Evolutionary conservation across 73 alveolate genomes (phyloP).

Genomic region (Loxodes magnus): DNA sequence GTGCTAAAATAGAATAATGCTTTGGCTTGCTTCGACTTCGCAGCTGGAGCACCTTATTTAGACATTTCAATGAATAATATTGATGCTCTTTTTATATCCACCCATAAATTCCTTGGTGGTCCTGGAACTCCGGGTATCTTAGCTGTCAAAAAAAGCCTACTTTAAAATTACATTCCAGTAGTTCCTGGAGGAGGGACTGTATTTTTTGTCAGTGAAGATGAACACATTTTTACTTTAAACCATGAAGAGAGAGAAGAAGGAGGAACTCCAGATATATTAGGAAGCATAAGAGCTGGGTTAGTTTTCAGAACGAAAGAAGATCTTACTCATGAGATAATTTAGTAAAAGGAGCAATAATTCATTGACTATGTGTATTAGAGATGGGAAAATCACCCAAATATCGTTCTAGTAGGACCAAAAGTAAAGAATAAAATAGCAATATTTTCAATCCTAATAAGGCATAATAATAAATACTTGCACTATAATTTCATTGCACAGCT

Average conservation of each 20-base stretch:
- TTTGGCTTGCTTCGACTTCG: constrained; percentile 81
- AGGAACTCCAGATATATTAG: constrained; percentile 94
- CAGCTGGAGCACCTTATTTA: constrained; percentile 77
- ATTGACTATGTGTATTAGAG: constrained; percentile 20
- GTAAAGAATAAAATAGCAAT: constrained; percentile 43
- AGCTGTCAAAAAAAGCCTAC: constrained; percentile 56
- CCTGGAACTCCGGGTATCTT: constrained; percentile 81
- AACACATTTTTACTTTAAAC: constrained; percentile 28
- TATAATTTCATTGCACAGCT: constrained; percentile 74
- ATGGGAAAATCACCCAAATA: constrained; percentile 27
- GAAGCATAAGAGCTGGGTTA: constrained; percentile 81
- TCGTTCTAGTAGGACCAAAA: constrained; percentile 57
- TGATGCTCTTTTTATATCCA: constrained; percentile 82
- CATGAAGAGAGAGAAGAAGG: constrained; percentile 91
- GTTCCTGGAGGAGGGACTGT: constrained; percentile 96
- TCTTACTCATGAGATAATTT: constrained; percentile 40
- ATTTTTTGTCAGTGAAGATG: constrained; percentile 72
- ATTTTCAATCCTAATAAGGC: constrained; percentile 55
- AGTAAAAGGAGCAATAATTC: constrained; percentile 51
- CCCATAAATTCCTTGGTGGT: constrained; percentile 90
- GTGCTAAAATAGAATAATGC: constrained; percentile 57
- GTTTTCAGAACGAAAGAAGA: constrained; percentile 46
- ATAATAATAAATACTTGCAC: constrained; percentile 64
- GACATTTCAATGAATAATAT: constrained; percentile 62
- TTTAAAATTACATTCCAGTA: constrained; percentile 64